Evolutionary conservation across 1,139 yeast genomes (phyloP).

Genomic region (Casaregolazyma lundiana): DNA sequence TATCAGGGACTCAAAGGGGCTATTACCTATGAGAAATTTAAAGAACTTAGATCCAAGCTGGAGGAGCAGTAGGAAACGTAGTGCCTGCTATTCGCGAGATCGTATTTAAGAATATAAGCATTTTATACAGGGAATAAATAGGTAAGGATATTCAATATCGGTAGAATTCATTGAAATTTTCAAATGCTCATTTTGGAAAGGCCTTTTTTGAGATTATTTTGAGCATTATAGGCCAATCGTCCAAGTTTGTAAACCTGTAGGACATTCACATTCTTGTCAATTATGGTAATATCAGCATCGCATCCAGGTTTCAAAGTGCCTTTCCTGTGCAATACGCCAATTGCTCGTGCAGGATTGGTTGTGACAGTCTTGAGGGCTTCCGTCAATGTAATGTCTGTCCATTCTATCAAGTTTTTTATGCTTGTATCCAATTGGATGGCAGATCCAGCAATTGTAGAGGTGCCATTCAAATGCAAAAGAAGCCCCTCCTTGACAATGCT

Average conservation of each 20-base stretch:
- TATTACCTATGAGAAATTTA: conserved; percentile 29
- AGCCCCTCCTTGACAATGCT: conserved; percentile 48
- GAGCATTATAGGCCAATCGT: conserved; percentile 30
- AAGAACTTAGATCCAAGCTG: conserved; percentile 10
- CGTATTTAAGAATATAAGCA: neutral
- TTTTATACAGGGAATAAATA: conserved; percentile 7
- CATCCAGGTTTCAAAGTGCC: conserved; percentile 53
- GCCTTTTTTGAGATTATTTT: conserved; percentile 8
- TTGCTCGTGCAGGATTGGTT: conserved; percentile 50
- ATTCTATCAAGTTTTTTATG: conserved; percentile 48
- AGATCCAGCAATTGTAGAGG: conserved; percentile 60
- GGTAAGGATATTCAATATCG: neutral
- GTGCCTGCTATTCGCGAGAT: conserved; percentile 2
- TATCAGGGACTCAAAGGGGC: conserved; percentile 34
- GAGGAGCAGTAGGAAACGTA: neutral
- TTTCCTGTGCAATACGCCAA: conserved; percentile 43
- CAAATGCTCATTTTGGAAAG: neutral
- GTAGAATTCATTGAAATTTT: neutral
- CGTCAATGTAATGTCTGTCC: conserved; percentile 50
- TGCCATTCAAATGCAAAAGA: conserved; percentile 48
- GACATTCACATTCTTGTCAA: conserved; percentile 45
- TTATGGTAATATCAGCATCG: conserved; percentile 56
- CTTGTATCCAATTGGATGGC: conserved; percentile 56
- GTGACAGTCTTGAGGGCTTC: conserved; percentile 56
- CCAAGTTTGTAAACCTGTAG: conserved; percentile 52